Conservation (phyloP, 169 alveolate genomes). For the Plasmodium ovale region DNA sequence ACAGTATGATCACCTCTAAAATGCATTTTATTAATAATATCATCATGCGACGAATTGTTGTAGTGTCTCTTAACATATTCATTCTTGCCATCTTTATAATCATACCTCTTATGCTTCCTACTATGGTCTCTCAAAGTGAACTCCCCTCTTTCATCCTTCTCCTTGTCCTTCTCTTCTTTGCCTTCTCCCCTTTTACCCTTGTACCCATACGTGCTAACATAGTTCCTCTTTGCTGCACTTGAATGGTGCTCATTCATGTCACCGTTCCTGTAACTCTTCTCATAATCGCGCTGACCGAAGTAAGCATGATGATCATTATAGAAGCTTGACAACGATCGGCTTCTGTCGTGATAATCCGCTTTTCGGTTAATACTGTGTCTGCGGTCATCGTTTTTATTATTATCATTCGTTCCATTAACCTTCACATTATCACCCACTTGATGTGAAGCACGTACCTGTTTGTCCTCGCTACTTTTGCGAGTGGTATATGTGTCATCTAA, state of each 20-base stretch:
- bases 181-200: background rate
- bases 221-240: background rate
- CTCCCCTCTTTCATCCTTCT: background rate
- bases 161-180: background rate
- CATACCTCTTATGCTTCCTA: background rate
- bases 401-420: too few relatives aligned
- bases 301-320: too few relatives aligned
- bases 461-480: too few relatives aligned
- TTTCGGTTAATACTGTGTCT: too few relatives aligned
- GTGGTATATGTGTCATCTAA: too few relatives aligned
- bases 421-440: too few relatives aligned
- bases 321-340: too few relatives aligned
- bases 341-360: too few relatives aligned
- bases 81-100: slow-evolving; percentile 1
- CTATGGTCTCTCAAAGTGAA: background rate
- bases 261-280: background rate
- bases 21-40: slow-evolving; percentile 4
- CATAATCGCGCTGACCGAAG: background rate
- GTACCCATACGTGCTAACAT: background rate
- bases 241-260: background rate
- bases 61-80: background rate
- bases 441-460: too few relatives aligned
- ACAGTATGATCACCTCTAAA: background rate
- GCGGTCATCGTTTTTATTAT: too few relatives aligned
- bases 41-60: background rate